Base-by-base conservation (phyloP, 176 grass and related monocot species). In the Tuctoria greenei region DNA sequence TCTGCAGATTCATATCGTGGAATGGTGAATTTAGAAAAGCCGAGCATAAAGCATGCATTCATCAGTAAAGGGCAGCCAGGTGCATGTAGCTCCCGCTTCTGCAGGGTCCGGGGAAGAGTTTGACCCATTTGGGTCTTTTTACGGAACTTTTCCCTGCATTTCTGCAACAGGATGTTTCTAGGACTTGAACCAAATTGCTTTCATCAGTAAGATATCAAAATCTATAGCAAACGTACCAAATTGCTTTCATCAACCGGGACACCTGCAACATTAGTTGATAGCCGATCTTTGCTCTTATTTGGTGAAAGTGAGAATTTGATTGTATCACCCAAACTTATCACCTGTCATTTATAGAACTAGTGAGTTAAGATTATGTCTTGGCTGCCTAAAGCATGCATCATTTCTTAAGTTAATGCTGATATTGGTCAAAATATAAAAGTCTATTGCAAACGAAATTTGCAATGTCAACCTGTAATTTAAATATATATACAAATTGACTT, bases 281-380 rank as follows among this genome's bases (percentile, higher is more conserved):
- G 67, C 17, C 84, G 87, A 88, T 99, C 95, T 79, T 84, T 92
- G 17, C 68, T 92, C 80, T 90, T 99, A 79, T 82, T 92, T 76
- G 95, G 95, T 67, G 95, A 99, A 57, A 95, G 77, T 42, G 95
- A 99, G 57, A 99, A 99, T 77, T 99, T 99, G 71, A 99, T 92
- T 5, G 91, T 99, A 74, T 99, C 95, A 71, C 95, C 95, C 74
- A 99, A 88, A 90, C 89, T 95, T 80, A 99, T 86, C 58, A 99
- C 95, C 95, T 99, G 2, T 69, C 20, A 79, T 61, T 20, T 23
- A 69, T 7, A 46, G 23, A 75, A 76, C 41, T 64, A 46, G 14
- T 27, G 7, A 66, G 55, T 55, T 55, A 39, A 84, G 37, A 44
- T 44, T 42, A 34, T 36, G 21, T 24, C 39, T 49, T 27, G 15